Evolutionary conservation across 306 rosid genomes (phyloP).

Genomic region (Pterocarpus macrocarpus): DNA sequence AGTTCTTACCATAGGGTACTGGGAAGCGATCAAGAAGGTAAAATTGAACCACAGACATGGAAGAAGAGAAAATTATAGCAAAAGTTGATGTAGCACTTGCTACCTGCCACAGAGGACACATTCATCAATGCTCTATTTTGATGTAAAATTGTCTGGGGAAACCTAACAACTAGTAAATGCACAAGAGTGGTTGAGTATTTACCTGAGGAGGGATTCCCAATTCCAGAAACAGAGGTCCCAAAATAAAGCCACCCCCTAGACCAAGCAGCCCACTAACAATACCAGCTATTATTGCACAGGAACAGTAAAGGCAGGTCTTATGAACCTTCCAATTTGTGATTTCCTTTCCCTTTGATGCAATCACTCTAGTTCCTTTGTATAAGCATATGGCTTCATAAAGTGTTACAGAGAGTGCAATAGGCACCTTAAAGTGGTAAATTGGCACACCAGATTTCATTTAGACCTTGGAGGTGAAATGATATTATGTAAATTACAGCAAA

Average conservation of each 20-base stretch:
- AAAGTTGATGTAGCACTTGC: constrained; percentile 89
- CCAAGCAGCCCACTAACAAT: constrained; percentile 78
- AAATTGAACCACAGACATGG: constrained; percentile 84
- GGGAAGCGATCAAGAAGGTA: constrained; percentile 78
- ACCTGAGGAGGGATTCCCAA: constrained; percentile 85
- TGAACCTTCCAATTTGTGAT: constrained; percentile 73
- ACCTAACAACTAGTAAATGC: neutral
- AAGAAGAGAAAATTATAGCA: constrained; percentile 77
- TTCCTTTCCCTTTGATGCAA: constrained; percentile 78
- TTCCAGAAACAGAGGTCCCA: constrained; percentile 79
- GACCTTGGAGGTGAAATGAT: neutral
- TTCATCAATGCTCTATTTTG: neutral
- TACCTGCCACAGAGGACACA: constrained; percentile 51
- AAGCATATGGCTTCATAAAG: constrained; percentile 69
- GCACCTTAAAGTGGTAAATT: constrained; percentile 55
- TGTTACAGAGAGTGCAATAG: constrained; percentile 70
- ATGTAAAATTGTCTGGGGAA: neutral
- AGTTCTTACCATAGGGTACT: constrained; percentile 69
- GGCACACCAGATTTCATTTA: constrained; percentile 14
- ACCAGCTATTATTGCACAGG: constrained; percentile 76
- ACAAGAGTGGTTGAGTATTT: neutral
- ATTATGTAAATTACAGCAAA: neutral
- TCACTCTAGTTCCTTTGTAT: constrained; percentile 69
- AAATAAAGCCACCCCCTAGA: constrained; percentile 72
- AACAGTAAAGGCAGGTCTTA: constrained; percentile 65